Percentiles rank a stretch among this genome's conserved stretches.
phyloP scores from a whole-genome alignment of 73 alveolate species.

The Paramecium sexaurelia region DNA sequence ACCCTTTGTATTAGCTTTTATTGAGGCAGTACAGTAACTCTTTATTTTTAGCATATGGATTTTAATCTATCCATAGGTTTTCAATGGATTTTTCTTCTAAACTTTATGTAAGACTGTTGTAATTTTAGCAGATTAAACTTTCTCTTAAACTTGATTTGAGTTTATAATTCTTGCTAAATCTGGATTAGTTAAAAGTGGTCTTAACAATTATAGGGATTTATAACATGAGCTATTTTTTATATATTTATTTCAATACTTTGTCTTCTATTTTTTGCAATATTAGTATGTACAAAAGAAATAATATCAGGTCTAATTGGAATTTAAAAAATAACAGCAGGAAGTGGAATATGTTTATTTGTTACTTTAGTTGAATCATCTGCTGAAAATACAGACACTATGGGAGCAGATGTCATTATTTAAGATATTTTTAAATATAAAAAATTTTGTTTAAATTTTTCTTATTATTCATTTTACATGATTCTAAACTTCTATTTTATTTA shows the following conservation, averaged over 20 bases:
- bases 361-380: conserved; percentile 73
- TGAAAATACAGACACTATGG: conserved; percentile 77
- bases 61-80: no score
- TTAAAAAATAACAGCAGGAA: conserved; percentile 92
- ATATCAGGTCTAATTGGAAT: conserved; percentile 97
- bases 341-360: conserved; percentile 75
- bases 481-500: no score
- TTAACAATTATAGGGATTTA: no score
- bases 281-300: conserved; percentile 89
- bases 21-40: no score
- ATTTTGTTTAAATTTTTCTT: no score
- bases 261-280: conserved; percentile 96
- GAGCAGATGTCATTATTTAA: no score
- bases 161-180: conserved; percentile 99
- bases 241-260: conserved; percentile 97
- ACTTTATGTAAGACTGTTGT: conserved; percentile 89
- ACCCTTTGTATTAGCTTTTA: no score
- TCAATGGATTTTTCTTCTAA: no score
- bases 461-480: no score
- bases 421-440: no score
- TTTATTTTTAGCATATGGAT: no score
- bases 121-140: conserved; percentile 97
- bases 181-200: conserved; percentile 99
- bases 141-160: conserved; percentile 98
- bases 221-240: conserved; percentile 95